Base-by-base conservation (phyloP, 306 rosid species). In the Prinsepia uniflora region DNA sequence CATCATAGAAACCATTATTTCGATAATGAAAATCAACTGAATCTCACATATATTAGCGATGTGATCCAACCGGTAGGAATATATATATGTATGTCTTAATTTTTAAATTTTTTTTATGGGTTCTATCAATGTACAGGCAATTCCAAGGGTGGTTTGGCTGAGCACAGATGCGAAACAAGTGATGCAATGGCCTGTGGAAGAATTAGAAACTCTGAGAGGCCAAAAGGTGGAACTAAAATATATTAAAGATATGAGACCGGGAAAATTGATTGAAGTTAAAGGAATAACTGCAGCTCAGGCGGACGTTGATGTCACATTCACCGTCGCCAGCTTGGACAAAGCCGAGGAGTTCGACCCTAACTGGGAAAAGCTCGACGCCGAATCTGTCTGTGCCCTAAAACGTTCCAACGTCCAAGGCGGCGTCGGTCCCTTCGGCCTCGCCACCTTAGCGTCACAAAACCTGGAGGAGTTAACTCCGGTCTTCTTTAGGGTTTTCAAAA, bases 371-470 rank as follows among this genome's bases (percentile, higher is more conserved):
- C 81, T 55, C 39, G 81, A 84, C 3, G 84, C 97, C 4, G 71
- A 87, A 52, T 85, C 76, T 12, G 69, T 83, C 0, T 94, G 97
- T 47, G 83, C 63, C 24, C 52, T 34, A 67, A 88, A 80, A 75
- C 95, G 95, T 24, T 87, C 92, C 15, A 71, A 72, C 30, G 65
- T 55, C 68, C 46, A 69, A 75, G 95, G 96, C 30, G 96, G 95
- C 30, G 67, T 94, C 81, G 97, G 97, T 8, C 98, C 98, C 0
- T 90, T 94, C 75, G 98, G 98, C 39, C 83, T 94, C 34, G 72
- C 90, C 34, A 83, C 98, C 10, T 43, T 94, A 65, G 94, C 98
- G 53, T 90, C 97, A 13, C 13, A 83, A 47, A 76, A 83, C 13
- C 68, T 88, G 7, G 86, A 89, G 49, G 97, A 94, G 73, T 87